Conservation (phyloP, 148 eudicot species). For the Polygonum maritimum region DNA sequence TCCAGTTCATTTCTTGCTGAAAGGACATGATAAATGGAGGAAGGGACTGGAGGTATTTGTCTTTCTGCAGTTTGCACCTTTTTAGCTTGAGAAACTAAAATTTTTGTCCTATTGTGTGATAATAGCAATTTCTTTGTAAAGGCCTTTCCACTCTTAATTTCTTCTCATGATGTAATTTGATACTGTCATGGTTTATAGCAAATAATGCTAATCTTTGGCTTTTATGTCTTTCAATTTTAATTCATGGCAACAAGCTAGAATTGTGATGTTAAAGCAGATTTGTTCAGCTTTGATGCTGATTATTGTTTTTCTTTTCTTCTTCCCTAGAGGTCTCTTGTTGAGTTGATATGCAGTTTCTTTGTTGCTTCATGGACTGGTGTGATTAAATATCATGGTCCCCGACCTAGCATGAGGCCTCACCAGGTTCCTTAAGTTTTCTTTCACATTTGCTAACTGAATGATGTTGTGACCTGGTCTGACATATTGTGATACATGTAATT, state of each 20-base stretch:
- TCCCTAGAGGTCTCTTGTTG: slow-evolving; percentile 78
- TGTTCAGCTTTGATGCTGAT: neutral
- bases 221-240: neutral
- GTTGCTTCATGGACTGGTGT: slow-evolving; percentile 99
- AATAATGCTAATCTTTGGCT: neutral
- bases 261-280: neutral
- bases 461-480: neutral
- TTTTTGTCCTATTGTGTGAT: neutral
- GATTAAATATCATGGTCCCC: slow-evolving; percentile 95
- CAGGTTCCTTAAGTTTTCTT: slow-evolving; percentile 36
- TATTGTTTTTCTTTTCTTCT: neutral
- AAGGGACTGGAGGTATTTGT: slow-evolving; percentile 73
- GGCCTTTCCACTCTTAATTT: neutral
- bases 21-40: slow-evolving; percentile 84
- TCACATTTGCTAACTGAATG: neutral
- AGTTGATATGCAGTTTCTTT: slow-evolving; percentile 92
- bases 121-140: neutral
- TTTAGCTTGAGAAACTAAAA: neutral
- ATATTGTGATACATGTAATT: slow-evolving; percentile 1
- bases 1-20: slow-evolving; percentile 77
- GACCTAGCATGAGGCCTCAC: slow-evolving; percentile 85
- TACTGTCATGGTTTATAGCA: neutral
- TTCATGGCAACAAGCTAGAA: too few species aligned
- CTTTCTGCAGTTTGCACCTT: neutral
- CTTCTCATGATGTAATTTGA: neutral